phyloP scores from a whole-genome alignment of 306 rosid genomes.

The Quillaja saponaria region DNA sequence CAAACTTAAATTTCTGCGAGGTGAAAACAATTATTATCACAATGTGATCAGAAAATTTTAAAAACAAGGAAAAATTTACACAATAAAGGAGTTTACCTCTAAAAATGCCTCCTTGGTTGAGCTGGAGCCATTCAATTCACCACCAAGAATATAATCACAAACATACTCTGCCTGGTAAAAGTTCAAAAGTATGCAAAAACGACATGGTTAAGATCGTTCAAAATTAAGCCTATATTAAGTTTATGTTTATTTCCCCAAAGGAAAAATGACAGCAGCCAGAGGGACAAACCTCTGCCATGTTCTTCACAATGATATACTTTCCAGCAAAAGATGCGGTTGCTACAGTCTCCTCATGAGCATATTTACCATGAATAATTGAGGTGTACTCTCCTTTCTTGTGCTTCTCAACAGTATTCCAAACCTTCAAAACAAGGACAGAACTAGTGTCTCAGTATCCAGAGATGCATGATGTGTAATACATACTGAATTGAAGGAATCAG shows the following conservation, averaged over 20 bases:
- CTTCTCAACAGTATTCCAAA: constrained; percentile 88
- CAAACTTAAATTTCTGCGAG: constrained; percentile 84
- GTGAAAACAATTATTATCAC: constrained; percentile 22
- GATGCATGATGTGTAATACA: constrained; percentile 13
- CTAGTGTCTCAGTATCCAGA: constrained; percentile 28
- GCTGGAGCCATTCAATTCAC: constrained; percentile 85
- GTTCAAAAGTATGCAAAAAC: constrained; percentile 15
- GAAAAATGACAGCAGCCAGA: constrained; percentile 23
- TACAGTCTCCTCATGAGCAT: constrained; percentile 89
- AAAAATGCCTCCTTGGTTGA: constrained; percentile 82
- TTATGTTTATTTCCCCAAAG: constrained; percentile 9
- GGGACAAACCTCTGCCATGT: constrained; percentile 74
- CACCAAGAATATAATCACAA: constrained; percentile 89
- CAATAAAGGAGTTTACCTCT: constrained; percentile 48
- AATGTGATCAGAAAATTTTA: constrained; percentile 8
- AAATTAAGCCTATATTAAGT: background rate
- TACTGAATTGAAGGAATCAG: constrained; percentile 14
- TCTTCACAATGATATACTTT: constrained; percentile 78
- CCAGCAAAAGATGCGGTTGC: constrained; percentile 99
- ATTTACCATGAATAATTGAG: constrained; percentile 90
- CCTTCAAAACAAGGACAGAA: constrained; percentile 50
- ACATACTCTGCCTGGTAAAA: constrained; percentile 77
- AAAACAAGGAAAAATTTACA: constrained; percentile 15
- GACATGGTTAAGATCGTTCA: background rate
- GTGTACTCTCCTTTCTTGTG: constrained; percentile 94